phyloP scores from a whole-genome alignment of 2,329 filamentous ascomycete species.

The Penicillium glabrum region DNA sequence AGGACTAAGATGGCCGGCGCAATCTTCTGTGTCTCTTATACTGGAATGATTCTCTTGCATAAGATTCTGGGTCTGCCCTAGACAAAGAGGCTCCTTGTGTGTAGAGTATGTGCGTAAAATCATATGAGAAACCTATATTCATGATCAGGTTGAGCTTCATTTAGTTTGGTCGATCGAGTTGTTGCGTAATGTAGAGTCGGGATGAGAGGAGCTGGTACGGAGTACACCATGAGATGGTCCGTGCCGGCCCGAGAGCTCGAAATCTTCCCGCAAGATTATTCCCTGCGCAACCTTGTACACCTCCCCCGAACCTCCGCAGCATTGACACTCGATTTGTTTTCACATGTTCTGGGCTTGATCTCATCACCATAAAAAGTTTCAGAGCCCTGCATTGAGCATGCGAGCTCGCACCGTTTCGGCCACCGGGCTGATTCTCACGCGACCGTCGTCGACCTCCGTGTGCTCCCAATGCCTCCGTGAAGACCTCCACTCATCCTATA shows the following conservation, averaged over 20 bases:
- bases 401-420: constrained; percentile 39
- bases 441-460: constrained; percentile 34
- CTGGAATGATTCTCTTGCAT: constrained; percentile 23
- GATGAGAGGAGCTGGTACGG: not conserved
- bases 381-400: constrained; percentile 32
- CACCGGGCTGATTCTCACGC: constrained; percentile 37
- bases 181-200: not conserved
- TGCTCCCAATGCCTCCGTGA: constrained; percentile 44
- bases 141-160: not conserved
- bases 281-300: not conserved
- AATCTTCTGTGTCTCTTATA: constrained; percentile 29
- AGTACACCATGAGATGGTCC: constrained; percentile 14
- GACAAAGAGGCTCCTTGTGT: not conserved
- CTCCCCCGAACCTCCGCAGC: not conserved
- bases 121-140: not conserved
- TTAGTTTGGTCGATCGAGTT: not conserved
- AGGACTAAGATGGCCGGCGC: constrained; percentile 26
- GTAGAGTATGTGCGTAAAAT: not conserved
- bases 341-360: not conserved
- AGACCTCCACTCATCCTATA: constrained; percentile 29
- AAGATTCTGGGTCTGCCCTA: constrained; percentile 2
- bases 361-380: not conserved
- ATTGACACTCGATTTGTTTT: not conserved
- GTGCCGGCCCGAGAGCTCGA: constrained; percentile 28
- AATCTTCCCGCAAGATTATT: constrained; percentile 26